Evolutionary conservation across 768 basidiomycete genomes (phyloP).

Genomic region (Suillus ampliporus): DNA sequence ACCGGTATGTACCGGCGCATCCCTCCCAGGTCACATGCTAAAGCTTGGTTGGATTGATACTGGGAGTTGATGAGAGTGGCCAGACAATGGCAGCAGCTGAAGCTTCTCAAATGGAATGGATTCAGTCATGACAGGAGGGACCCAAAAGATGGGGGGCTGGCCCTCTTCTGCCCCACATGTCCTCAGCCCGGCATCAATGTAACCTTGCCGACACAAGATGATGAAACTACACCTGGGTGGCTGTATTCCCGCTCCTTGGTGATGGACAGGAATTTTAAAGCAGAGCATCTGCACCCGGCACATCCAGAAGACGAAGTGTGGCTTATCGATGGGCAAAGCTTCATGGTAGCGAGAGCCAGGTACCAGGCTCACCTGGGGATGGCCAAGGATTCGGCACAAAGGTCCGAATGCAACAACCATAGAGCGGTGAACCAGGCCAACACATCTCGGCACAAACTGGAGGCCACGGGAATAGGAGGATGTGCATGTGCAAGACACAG

Average conservation of each 20-base stretch:
- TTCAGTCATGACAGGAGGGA: conserved; percentile 8
- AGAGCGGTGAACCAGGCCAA: conserved; percentile 23
- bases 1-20: background rate
- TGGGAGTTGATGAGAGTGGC: conserved; percentile 20
- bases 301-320: conserved; percentile 18
- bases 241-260: background rate
- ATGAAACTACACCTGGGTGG: background rate
- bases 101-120: conserved; percentile 26
- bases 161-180: conserved; percentile 11
- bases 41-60: conserved; percentile 12
- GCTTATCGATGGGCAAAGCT: conserved; percentile 15
- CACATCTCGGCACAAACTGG: conserved; percentile 20
- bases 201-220: background rate
- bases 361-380: background rate
- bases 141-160: background rate
- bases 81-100: conserved; percentile 22
- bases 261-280: conserved; percentile 5
- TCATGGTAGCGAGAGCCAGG: background rate
- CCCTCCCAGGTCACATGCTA: too few species aligned
- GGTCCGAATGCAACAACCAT: conserved; percentile 22
- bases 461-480: conserved; percentile 35
- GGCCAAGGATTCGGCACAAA: background rate
- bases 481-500: conserved; percentile 37
- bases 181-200: conserved; percentile 8
- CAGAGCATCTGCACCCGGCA: conserved; percentile 11